These are phyloP conservation scores for Sherardia arvensis DNA, from an alignment of 257 asterid species.

Conservation along the genomic window DNA sequence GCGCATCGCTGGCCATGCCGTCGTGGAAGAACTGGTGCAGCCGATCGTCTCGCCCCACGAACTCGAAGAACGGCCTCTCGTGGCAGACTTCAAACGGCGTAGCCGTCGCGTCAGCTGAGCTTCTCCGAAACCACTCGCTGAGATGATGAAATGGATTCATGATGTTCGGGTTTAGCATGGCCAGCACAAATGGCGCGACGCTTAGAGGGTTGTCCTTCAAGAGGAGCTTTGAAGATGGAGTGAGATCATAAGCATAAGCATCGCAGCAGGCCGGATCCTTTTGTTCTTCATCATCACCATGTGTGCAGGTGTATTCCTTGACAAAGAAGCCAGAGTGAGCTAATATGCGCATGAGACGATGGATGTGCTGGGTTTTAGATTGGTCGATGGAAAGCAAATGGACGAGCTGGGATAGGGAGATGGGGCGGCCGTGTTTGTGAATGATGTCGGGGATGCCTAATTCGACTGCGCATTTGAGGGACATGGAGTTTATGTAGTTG, in stretches of 20 bases:
- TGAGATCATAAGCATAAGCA: constrained; percentile 10
- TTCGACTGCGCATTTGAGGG: constrained; percentile 28
- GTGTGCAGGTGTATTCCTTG: neutral
- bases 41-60: neutral
- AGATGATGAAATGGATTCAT: constrained; percentile 12
- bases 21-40: constrained; percentile 15
- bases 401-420: constrained; percentile 14
- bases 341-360: constrained; percentile 22
- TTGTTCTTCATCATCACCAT: neutral
- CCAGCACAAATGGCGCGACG: constrained; percentile 6
- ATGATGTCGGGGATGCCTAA: constrained; percentile 25
- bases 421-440: constrained; percentile 21
- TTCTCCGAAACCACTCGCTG: constrained; percentile 12
- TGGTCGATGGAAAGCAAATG: constrained; percentile 10
- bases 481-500: constrained; percentile 21
- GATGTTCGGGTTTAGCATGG: constrained; percentile 14
- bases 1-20: constrained; percentile 23
- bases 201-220: constrained; percentile 13
- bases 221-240: constrained; percentile 17
- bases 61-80: constrained; percentile 16
- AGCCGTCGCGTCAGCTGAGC: neutral
- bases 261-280: no score
- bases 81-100: constrained; percentile 11
- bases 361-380: constrained; percentile 9
- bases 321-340: constrained; percentile 21